Conservation (phyloP, 164 flowering plant genomes). For the Stephania yunnanensis region DNA sequence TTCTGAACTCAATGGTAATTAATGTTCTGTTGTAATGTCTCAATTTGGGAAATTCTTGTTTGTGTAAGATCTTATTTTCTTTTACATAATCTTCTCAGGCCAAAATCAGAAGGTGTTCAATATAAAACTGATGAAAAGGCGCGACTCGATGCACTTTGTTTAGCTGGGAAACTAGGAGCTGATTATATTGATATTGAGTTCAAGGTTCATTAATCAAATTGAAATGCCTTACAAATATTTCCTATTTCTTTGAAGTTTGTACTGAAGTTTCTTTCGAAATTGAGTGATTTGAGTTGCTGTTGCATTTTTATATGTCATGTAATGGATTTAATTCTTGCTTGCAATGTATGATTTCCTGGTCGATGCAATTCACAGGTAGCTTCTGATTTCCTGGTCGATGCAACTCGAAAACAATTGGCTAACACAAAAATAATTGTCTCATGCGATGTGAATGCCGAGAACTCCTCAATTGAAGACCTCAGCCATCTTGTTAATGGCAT, state of each 20-base stretch:
- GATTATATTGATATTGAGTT: conserved; percentile 58
- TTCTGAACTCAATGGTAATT: neutral
- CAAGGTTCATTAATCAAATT: conserved; percentile 28
- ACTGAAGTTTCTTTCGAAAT: neutral
- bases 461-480: conserved; percentile 37
- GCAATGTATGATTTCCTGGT: neutral
- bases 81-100: conserved; percentile 13
- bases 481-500: conserved; percentile 31
- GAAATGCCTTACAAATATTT: neutral
- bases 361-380: conserved; percentile 33
- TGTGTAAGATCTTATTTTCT: neutral
- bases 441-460: conserved; percentile 19
- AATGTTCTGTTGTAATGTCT: neutral
- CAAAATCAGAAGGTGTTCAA: conserved; percentile 46
- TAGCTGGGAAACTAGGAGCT: conserved; percentile 52
- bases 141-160: conserved; percentile 33
- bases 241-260: neutral
- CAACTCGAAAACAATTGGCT: conserved; percentile 9
- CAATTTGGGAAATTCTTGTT: neutral
- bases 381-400: conserved; percentile 19
- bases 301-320: neutral
- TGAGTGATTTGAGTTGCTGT: neutral
- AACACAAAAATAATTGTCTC: conserved; percentile 34
- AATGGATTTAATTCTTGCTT: no score
- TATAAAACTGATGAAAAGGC: conserved; percentile 46